A percentile compares a stretch with the other conserved stretches of the same genome.
Evolutionary conservation across 2,329 filamentous ascomycete genomes (phyloP).

Genomic region (Sclerotinia trifoliorum): DNA sequence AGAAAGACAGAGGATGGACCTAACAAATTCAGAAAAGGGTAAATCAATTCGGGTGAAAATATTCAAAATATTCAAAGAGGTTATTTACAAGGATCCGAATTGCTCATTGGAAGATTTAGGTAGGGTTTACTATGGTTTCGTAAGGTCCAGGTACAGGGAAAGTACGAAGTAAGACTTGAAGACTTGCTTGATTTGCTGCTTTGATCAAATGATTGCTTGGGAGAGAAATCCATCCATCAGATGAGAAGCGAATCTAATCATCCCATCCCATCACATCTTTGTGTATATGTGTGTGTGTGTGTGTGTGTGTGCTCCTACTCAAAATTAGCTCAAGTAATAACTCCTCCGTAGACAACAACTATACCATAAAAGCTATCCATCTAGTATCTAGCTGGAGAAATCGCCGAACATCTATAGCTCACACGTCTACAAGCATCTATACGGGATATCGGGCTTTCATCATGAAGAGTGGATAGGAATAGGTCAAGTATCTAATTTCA

Average conservation of each 20-base stretch:
- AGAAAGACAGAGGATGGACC: neutral
- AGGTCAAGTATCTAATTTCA: constrained; percentile 2
- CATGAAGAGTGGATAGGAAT: constrained; percentile 10
- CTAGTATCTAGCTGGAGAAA: neutral
- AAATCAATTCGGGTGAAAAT: neutral
- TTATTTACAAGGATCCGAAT: neutral
- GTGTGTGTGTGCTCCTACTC: neutral
- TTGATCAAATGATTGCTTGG: constrained; percentile 13
- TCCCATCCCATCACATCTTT: neutral
- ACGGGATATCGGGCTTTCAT: constrained; percentile 7
- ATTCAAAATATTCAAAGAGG: neutral
- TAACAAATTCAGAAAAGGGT: neutral
- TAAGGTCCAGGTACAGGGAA: constrained; percentile 13
- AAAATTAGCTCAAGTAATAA: constrained; percentile 9
- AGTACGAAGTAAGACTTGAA: constrained; percentile 13
- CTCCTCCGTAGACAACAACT: neutral
- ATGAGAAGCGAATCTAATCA: constrained; percentile 9
- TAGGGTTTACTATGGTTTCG: constrained; percentile 8
- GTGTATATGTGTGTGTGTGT: neutral
- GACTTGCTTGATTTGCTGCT: constrained; percentile 6
- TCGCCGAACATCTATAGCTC: constrained; percentile 12
- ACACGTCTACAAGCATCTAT: neutral
- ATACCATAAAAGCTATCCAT: neutral
- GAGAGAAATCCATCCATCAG: neutral
- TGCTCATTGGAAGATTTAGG: neutral